These are phyloP conservation scores for Akanthomyces dipterigenus DNA, from an alignment of 2,329 filamentous ascomycete genomes.

Conservation along the genomic window DNA sequence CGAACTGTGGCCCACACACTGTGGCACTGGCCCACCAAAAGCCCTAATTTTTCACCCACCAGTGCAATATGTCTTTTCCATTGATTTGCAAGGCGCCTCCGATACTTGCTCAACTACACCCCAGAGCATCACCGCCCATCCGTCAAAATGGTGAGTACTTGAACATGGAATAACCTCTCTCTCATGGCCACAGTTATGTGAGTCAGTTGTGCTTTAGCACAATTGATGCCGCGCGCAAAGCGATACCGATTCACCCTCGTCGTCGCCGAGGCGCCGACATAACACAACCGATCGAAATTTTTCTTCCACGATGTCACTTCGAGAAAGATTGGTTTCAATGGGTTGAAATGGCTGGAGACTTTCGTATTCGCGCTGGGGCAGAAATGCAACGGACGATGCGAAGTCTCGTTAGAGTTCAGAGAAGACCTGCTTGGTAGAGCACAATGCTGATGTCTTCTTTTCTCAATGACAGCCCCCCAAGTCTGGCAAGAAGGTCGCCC, in stretches of 20 bases:
- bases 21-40: constrained; percentile 16
- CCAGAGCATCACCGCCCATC: constrained; percentile 28
- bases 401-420: constrained; percentile 86
- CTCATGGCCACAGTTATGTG: constrained; percentile 33
- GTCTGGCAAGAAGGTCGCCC: constrained; percentile 93
- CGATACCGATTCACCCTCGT: constrained; percentile 21
- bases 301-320: constrained; percentile 11
- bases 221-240: constrained; percentile 23
- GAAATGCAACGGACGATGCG: constrained; percentile 42
- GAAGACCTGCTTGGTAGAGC: constrained; percentile 63
- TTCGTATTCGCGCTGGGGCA: constrained; percentile 33
- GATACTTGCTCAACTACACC: constrained; percentile 21
- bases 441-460: constrained; percentile 95
- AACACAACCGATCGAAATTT: constrained; percentile 25
- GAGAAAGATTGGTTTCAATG: constrained; percentile 4
- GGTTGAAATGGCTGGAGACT: constrained; percentile 61
- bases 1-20: constrained; percentile 16
- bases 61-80: constrained; percentile 25
- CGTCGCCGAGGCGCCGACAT: constrained; percentile 14
- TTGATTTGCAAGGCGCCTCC: constrained; percentile 24
- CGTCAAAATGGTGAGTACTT: constrained; percentile 37
- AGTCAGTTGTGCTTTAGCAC: constrained; percentile 27
- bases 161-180: constrained; percentile 23
- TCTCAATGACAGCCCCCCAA: constrained; percentile 99
- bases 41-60: constrained; percentile 34